These are phyloP conservation scores for Pulveroboletus ravenelii DNA, from an alignment of 768 basidiomycete species.

Conservation along the genomic window DNA sequence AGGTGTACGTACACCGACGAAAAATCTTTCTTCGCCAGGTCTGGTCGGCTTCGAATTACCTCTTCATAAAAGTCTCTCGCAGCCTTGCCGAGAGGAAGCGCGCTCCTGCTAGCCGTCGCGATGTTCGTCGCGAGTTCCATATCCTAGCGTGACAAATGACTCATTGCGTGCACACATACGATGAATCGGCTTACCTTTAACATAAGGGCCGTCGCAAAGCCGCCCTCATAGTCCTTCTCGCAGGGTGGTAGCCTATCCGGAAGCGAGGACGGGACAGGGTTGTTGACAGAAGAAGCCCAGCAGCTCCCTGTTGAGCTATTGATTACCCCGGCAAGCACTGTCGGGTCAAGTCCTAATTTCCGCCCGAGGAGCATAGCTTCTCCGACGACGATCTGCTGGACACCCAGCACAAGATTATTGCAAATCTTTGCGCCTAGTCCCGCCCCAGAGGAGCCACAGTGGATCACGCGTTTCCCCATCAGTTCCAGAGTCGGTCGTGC, in stretches of 20 bases:
- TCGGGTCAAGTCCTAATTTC: constrained; percentile 73
- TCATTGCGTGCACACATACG: neutral
- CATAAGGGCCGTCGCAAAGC: constrained; percentile 82
- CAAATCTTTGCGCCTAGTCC: constrained; percentile 88
- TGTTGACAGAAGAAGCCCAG: constrained; percentile 83
- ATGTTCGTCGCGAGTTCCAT: constrained; percentile 75
- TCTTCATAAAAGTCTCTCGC: constrained; percentile 60
- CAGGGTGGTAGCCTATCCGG: constrained; percentile 74
- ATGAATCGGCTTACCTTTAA: constrained; percentile 51
- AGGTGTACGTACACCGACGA: constrained; percentile 75
- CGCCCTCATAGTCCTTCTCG: constrained; percentile 78
- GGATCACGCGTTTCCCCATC: constrained; percentile 81
- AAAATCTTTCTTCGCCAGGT: constrained; percentile 69
- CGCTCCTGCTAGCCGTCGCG: constrained; percentile 43
- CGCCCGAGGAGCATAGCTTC: constrained; percentile 89
- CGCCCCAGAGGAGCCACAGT: constrained; percentile 78
- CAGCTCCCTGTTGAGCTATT: constrained; percentile 82
- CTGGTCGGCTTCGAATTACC: constrained; percentile 50
- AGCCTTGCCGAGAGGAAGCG: constrained; percentile 61
- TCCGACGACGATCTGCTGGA: constrained; percentile 78
- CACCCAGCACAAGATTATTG: constrained; percentile 77
- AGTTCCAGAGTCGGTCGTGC: constrained; percentile 56
- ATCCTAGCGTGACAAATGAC: constrained; percentile 47
- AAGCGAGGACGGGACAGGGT: constrained; percentile 75
- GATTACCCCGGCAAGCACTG: constrained; percentile 74